Evolutionary conservation across 768 basidiomycete genomes (phyloP).

Genomic region (Sporobolomyces roseus): DNA sequence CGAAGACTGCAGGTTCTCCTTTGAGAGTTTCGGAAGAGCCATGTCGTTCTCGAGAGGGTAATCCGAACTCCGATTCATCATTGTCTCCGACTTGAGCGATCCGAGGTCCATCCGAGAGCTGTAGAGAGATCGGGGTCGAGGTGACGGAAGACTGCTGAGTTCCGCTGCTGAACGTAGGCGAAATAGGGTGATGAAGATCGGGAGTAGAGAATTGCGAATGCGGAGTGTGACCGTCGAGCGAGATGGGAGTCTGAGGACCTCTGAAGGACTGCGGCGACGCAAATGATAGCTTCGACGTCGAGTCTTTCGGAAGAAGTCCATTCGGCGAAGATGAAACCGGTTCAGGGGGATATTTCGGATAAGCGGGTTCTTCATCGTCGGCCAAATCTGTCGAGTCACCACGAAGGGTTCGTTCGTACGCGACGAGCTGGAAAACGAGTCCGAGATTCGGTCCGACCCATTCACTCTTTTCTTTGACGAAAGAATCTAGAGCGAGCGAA

Average conservation of each 20-base stretch:
- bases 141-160: constrained; percentile 28
- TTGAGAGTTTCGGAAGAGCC: constrained; percentile 6
- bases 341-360: constrained; percentile 23
- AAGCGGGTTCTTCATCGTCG: constrained; percentile 25
- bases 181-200: constrained; percentile 23
- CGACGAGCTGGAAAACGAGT: constrained; percentile 86
- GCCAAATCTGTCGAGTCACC: constrained; percentile 19
- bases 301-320: too few relatives aligned
- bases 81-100: neutral
- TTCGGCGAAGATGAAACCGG: too few relatives aligned
- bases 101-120: neutral
- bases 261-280: too few relatives aligned
- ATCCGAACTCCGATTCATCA: neutral
- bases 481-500: constrained; percentile 53
- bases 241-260: constrained; percentile 33
- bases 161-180: constrained; percentile 21
- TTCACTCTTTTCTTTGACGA: constrained; percentile 81
- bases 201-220: constrained; percentile 35
- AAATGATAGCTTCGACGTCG: too few relatives aligned
- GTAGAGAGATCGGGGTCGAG: constrained; percentile 23
- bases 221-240: constrained; percentile 5
- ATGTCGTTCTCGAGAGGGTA: constrained; percentile 1
- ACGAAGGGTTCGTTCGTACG: constrained; percentile 67
- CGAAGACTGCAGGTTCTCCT: neutral
- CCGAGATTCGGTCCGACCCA: constrained; percentile 92